phyloP scores from a whole-genome alignment of 768 basidiomycete genomes.

The Suillus discolor region DNA sequence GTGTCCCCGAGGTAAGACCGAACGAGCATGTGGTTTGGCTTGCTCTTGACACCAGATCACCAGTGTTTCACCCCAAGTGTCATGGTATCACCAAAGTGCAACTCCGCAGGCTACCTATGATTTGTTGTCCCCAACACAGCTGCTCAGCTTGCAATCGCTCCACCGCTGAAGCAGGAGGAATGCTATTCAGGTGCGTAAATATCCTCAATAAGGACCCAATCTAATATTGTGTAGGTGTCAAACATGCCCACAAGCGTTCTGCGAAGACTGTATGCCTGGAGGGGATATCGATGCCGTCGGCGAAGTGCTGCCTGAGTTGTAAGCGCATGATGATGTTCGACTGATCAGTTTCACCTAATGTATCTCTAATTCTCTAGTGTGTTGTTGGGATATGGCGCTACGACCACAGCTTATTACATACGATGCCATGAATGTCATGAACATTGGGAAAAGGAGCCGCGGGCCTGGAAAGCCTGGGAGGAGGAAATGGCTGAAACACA shows the following conservation, averaged over 20 bases:
- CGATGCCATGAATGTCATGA: conserved; percentile 51
- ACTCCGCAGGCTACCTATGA: conserved; percentile 24
- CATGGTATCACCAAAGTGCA: conserved; percentile 40
- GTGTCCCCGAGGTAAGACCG: conserved; percentile 56
- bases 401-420: conserved; percentile 47
- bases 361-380: conserved; percentile 31
- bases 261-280: conserved; percentile 60
- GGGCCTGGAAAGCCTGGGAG: conserved; percentile 45
- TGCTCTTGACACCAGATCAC: neutral
- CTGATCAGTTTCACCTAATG: neutral
- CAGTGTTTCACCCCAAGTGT: conserved; percentile 59
- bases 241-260: conserved; percentile 60
- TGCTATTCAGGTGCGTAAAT: conserved; percentile 53
- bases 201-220: neutral
- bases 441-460: conserved; percentile 37
- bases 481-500: conserved; percentile 42
- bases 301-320: conserved; percentile 62
- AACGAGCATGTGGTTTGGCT: conserved; percentile 3
- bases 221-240: conserved; percentile 47
- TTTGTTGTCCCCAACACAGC: conserved; percentile 52
- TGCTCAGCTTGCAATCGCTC: conserved; percentile 48
- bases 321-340: conserved; percentile 26
- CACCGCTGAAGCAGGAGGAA: conserved; percentile 52
- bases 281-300: conserved; percentile 55
- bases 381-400: conserved; percentile 42